Evolutionary conservation across 2,329 filamentous ascomycete species (phyloP), one percentile per base, ranked within the genome.

Genomic region (Penicillium sp.): DNA sequence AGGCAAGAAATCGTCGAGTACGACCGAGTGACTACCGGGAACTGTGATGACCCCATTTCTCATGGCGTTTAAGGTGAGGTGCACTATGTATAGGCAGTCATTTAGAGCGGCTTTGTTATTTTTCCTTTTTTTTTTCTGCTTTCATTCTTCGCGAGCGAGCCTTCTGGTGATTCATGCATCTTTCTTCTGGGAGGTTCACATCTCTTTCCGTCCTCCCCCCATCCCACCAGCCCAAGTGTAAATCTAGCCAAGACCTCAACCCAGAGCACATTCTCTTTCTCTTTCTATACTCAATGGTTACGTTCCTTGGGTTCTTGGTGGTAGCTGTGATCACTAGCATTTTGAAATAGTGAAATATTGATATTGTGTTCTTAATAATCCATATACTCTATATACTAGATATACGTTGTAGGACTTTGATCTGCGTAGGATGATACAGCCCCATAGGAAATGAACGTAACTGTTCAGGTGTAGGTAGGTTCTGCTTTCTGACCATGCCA

Each of bases 1-100:
- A 93, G 74, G 91, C 92, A 69, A 85, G 90, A 67, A 88, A 92
- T 67, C 86, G 89, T 63, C 83, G 91, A 67, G 86, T 91, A 54
- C 85, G 95, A 54, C 93, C 93, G 11, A 95, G 91, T 72, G 95
- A 99, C 77, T 98, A 95, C 74, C 85, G 91, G 62, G 91, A 96
- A 78, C 81, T 96, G 49, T 93, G 60, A 69, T 54, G 16, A 25
- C 31, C 14, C 33, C 50, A 31, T 35, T 35, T 27, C 14, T 33
- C 44, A 21, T 43, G 25, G 29, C 52, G 29, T 54, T 53, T 49
- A 46, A 27, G 51, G 42, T 14, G 27, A 21, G 26, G 43, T 50
- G 51, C 57, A 58, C 51, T 31, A 47, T 42, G 57, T 62, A 54
- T 49, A 55, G 45, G 26, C 27, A 54, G 57, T 49, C 31, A 10